Evolutionary conservation across 805 yeast species (phyloP).

Genomic region (Diddensiella transvaalensis): DNA sequence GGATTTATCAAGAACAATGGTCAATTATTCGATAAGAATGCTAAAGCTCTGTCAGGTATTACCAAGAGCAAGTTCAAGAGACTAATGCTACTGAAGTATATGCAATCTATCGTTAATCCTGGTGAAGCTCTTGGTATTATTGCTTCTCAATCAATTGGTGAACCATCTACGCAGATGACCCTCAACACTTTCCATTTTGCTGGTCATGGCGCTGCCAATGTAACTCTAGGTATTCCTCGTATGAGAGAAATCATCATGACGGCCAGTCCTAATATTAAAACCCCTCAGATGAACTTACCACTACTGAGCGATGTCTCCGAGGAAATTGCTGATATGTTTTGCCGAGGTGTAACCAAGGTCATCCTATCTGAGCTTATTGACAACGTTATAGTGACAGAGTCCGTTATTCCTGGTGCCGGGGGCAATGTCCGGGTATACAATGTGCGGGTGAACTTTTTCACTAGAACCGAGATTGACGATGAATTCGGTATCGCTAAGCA

Average conservation of each 20-base stretch:
- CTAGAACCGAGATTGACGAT: constrained; percentile 67
- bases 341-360: constrained; percentile 83
- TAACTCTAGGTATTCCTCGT: constrained; percentile 99
- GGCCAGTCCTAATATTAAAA: constrained; percentile 89
- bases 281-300: constrained; percentile 99
- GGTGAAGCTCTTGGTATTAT: constrained; percentile 98
- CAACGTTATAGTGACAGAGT: constrained; percentile 79
- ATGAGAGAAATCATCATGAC: constrained; percentile 99
- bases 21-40: constrained; percentile 48
- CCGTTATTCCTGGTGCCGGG: constrained; percentile 59
- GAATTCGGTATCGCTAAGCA: constrained; percentile 86
- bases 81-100: constrained; percentile 95
- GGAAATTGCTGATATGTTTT: constrained; percentile 86
- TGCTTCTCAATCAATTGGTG: constrained; percentile 98
- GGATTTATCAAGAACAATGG: constrained; percentile 56
- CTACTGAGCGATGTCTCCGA: constrained; percentile 74
- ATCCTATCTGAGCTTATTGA: constrained; percentile 86
- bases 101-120: constrained; percentile 91
- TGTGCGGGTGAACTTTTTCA: constrained; percentile 71
- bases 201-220: constrained; percentile 99
- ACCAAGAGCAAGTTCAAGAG: constrained; percentile 86
- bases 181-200: constrained; percentile 96
- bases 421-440: constrained; percentile 66
- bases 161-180: constrained; percentile 99
- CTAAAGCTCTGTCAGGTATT: constrained; percentile 41